Evolutionary conservation across 176 grass and related monocot genomes (phyloP), one percentile per base, ranked within the genome.

Genomic region (Aegilops bicornis): DNA sequence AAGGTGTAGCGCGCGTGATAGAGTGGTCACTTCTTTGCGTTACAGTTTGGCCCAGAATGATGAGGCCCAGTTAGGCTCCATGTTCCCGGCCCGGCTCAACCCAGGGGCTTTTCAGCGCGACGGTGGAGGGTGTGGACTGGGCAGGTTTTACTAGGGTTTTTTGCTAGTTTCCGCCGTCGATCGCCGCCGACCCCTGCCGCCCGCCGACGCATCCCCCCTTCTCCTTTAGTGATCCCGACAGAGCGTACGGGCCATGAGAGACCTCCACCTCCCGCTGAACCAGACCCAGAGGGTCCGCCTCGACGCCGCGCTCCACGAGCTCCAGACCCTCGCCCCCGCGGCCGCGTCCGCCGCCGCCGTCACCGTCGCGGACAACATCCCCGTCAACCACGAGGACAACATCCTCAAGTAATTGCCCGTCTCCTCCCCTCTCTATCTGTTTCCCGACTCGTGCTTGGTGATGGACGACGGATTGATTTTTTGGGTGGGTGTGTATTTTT

Each of bases 211-310:
- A 66, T 31, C 32, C 6, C 19, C 32, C 20, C 20, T n/a, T n/a
- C 64, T 64, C 30, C 16, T 24, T 32, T 4, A 13, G 2, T 5
- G 39, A 29, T 59, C 14, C 6, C 71, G 31, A 40, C 52, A 40
- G 79, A 33, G 36, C 11, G 27, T 4, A 23, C 9, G 1, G 36
- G 81, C 77, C 70, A 96, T 91, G 94, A 96, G 90, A 56, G 92
- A 90, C 64, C 78, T 94, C 59, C 90, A 89, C 15, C 88, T 92
- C n/a, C 86, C 97, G n/a, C 86, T 96, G 85, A 99, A 94, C 87
- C 97, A 99, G 88, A 99, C 97, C 11, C 94, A 99, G 88, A 84
- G 92, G 76, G 97, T 99, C 54, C 88, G 92, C 54, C 92, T 99
- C 17, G 94, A 96, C 23, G 82, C 97, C 10, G 94, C 90, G 15